phyloP scores from a whole-genome alignment of 164 flowering plant genomes.

The Magnolia kwangsiensis region DNA sequence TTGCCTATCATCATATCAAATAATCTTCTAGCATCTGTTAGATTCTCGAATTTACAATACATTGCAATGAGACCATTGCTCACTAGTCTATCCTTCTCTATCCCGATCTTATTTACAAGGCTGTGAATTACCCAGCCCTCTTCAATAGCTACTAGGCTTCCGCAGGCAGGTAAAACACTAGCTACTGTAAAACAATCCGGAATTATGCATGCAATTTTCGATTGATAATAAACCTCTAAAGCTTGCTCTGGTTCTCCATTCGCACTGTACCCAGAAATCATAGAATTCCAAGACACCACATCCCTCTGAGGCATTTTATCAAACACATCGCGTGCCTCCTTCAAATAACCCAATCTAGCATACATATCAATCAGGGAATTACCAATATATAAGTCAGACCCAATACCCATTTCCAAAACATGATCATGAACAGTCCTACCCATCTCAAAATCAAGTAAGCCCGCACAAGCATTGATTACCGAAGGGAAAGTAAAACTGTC shows the following conservation, averaged over 20 bases:
- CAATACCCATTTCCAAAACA: constrained; percentile 39
- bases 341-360: constrained; percentile 23
- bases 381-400: constrained; percentile 43
- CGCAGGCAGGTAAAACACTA: constrained; percentile 36
- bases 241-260: constrained; percentile 31
- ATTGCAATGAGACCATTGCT: constrained; percentile 40
- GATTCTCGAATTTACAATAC: constrained; percentile 31
- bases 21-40: constrained; percentile 20
- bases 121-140: constrained; percentile 34
- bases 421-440: constrained; percentile 35
- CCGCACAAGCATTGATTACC: constrained; percentile 48
- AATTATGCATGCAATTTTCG: constrained; percentile 12
- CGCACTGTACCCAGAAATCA: constrained; percentile 40
- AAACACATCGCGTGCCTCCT: constrained; percentile 37
- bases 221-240: constrained; percentile 21
- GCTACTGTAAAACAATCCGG: constrained; percentile 36
- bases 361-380: constrained; percentile 54
- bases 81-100: constrained; percentile 24
- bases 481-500: constrained; percentile 51
- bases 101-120: constrained; percentile 29
- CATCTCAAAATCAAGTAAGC: constrained; percentile 27
- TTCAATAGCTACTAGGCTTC: constrained; percentile 20
- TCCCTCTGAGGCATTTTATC: constrained; percentile 43
- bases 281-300: constrained; percentile 43
- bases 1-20: constrained; percentile 33